A percentile compares a stretch with the other conserved stretches of the same genome.
These are phyloP conservation scores for Colletotrichum gigasporum DNA, from an alignment of 2,329 filamentous ascomycete genomes.

Conservation along the genomic window DNA sequence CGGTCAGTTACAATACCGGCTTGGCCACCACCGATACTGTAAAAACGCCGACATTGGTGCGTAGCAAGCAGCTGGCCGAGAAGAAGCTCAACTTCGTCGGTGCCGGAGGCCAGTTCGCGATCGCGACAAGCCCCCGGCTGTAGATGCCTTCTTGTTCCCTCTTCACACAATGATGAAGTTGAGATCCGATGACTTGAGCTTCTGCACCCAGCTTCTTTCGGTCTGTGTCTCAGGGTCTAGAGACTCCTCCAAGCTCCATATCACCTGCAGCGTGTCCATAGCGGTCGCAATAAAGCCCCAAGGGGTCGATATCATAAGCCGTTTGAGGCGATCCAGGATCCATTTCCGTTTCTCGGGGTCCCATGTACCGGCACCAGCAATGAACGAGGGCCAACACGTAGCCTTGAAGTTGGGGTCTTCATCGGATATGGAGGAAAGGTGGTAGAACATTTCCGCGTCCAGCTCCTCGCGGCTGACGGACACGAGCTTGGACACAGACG, in stretches of 20 bases:
- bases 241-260: constrained; percentile 48
- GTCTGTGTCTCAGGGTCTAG: constrained; percentile 29
- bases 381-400: constrained; percentile 65
- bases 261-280: constrained; percentile 52
- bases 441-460: constrained; percentile 54
- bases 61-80: background rate
- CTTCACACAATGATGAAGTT: constrained; percentile 54
- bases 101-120: constrained; percentile 24
- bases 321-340: constrained; percentile 56
- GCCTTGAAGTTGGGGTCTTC: constrained; percentile 64
- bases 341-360: constrained; percentile 53
- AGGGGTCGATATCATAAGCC: constrained; percentile 50
- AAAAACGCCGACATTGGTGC: constrained; percentile 60
- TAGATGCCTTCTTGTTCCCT: background rate
- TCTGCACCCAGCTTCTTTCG: constrained; percentile 52
- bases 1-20: constrained; percentile 20
- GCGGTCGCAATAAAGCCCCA: constrained; percentile 61
- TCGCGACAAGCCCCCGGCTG: constrained; percentile 3
- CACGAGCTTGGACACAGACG: constrained; percentile 39
- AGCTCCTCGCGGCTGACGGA: constrained; percentile 44
- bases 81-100: constrained; percentile 15
- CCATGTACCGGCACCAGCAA: constrained; percentile 62
- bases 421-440: constrained; percentile 57
- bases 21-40: constrained; percentile 64
- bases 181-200: constrained; percentile 50